Base-by-base conservation (phyloP, 805 yeast species). In the Ogataea minuta region DNA sequence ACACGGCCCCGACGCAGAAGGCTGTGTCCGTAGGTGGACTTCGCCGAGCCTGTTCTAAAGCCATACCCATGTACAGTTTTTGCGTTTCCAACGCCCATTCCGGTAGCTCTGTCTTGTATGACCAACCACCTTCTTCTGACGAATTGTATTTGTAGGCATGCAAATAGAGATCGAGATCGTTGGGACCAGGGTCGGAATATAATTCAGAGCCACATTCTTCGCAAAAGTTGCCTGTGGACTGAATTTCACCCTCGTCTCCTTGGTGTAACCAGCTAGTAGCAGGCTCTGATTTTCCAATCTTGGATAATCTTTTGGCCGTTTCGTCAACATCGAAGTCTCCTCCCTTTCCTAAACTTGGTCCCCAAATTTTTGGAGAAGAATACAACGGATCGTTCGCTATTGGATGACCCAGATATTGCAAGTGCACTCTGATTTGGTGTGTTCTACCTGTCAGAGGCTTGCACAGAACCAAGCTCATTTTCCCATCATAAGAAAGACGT, bases 361-460 rank as follows among this genome's bases (percentile, higher is more conserved):
- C 98, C 96, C 97, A 93, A 0, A 87, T 80, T 12, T 63, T 60
- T 11, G 72, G 75, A 52, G 85, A 86, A 2, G 96, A 83, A 55
- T 89, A 91, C 1, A 90, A 71, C 0, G 97, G 97, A 60, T 91
- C 99, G 57, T 91, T 90, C 3, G 85, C 88, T 31, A 91, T 91
- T 0, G 98, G 96, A 55, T 69, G 74, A 0, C 97, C 97, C n/a
- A 93, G 52, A 49, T 71, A 83, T 62, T 90, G 96, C 41, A 93
- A 64, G 65, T 93, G 99, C 1, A 93, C 95, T 44, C 99, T 69
- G 35, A 93, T 89, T 59, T 91, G 99, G 60, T 91, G 99, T 0
- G 97, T 88, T 56, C 99, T 71, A 0, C 99, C 99, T 0, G 99
- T 91, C 12, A 74, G 64, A 1, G 99, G 99, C 48, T 69, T 74